A percentile compares a stretch with the other conserved stretches of the same genome.
Evolutionary conservation across 2,329 filamentous ascomycete genomes (phyloP).

Genomic region (Xenosphaeropsis pyriputrescens): DNA sequence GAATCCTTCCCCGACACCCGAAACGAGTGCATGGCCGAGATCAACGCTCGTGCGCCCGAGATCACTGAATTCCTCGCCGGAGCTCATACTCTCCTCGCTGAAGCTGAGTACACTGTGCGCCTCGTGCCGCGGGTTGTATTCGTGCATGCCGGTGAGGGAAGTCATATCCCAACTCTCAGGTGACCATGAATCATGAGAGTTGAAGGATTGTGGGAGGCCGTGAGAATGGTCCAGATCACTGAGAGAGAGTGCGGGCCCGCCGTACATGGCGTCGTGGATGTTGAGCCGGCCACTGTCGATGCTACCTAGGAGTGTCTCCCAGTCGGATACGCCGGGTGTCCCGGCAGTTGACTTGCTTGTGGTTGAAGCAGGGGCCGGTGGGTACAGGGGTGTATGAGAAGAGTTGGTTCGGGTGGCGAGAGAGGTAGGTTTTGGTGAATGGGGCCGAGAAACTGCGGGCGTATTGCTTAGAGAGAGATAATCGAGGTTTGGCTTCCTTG

Average conservation of each 20-base stretch:
- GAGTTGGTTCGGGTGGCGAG: slow-evolving; percentile 24
- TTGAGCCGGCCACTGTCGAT: slow-evolving; percentile 70
- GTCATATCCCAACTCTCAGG: slow-evolving; percentile 34
- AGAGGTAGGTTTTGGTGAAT: slow-evolving; percentile 22
- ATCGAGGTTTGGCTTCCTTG: slow-evolving; percentile 32
- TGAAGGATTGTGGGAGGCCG: slow-evolving; percentile 5
- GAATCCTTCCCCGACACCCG: slow-evolving; percentile 6
- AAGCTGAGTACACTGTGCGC: slow-evolving; percentile 42
- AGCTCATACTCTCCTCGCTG: slow-evolving; percentile 42
- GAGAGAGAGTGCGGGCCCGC: slow-evolving; percentile 33
- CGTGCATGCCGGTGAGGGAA: slow-evolving; percentile 23
- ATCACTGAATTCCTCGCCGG: slow-evolving; percentile 25
- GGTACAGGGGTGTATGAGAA: slow-evolving; percentile 19
- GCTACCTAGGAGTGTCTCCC: slow-evolving; percentile 68
- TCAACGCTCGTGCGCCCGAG: slow-evolving; percentile 7
- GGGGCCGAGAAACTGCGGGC: slow-evolving; percentile 29
- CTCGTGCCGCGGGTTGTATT: slow-evolving; percentile 16
- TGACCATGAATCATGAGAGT: slow-evolving; percentile 30
- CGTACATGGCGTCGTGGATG: slow-evolving; percentile 74
- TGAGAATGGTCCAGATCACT: slow-evolving; percentile 3
- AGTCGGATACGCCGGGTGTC: slow-evolving; percentile 44
- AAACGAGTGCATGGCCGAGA: slow-evolving; percentile 7
- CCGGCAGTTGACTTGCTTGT: slow-evolving; percentile 28
- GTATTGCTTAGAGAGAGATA: slow-evolving; percentile 39
- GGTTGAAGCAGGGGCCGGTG: slow-evolving; percentile 20